Base-by-base conservation (phyloP, 164 flowering plant species). In the Saururus chinensis region DNA sequence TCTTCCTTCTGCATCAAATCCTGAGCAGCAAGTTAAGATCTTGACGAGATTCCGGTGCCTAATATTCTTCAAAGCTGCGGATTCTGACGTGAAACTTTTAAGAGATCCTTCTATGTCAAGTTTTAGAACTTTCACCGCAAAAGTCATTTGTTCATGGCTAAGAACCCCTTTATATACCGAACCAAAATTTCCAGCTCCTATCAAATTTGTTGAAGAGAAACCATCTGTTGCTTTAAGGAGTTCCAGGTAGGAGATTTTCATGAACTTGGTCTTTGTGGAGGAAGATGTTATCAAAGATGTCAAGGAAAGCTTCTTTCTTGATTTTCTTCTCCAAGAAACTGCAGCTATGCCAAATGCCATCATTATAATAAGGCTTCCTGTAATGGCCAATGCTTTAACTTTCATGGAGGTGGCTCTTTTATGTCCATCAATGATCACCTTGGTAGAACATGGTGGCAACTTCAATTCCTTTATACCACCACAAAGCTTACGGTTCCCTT, bases 21-120 rank as follows among this genome's bases (percentile, higher is more conserved):
- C 68, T 11, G 76, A 72, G 59, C 78, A 74, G 9, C 54, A 24
- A 5, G 67, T 74, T 14, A 74, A 14, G n/a, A 74, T 56, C 70
- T 65, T 76, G 23, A 79, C 40, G 9, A 79, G 78, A 51, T 79
- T 79, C 0, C 78, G 68, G 54, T 79, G 82, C 20, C 78, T 41
- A 2, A 68, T 65, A n/a, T 20, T 66, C 62, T 70, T 64, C 64
- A 74, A 35, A 20, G 70, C 76, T 51, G 65, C 51, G 51, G 80
- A 79, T 58, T 79, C 82, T 5, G 60, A 61, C 11, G 21, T 26
- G 57, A 79, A 74, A 51, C 75, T 72, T 61, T 64, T 68, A 0
- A 62, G 57, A 59, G 78, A 78, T 55, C 73, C 73, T 7, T 23
- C 37, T 19, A 45, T 63, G 22, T 68, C 67, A 40, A 74, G 70